Base-by-base conservation (phyloP, 768 basidiomycete species). In the Hysterangium stoloniferum region DNA sequence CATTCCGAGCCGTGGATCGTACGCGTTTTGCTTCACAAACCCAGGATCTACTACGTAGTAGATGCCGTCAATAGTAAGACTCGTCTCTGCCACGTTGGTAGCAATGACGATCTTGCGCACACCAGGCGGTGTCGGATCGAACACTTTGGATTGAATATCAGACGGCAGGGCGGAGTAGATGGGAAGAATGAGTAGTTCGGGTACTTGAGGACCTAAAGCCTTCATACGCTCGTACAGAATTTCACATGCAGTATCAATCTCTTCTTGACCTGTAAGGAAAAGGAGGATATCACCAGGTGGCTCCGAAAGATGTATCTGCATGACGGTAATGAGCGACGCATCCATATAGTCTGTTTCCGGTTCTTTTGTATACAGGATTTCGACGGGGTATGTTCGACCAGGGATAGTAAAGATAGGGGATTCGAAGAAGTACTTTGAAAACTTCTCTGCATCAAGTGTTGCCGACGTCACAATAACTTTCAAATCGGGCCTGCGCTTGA, bases 391-490 rank as follows among this genome's bases (percentile, higher is more conserved):
- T n/a, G 93, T 93, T 61, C 94, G 84, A 58, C 96, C 96, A n/a
- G 96, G 96, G 57, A 99, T 98, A 32, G 95, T 96, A 76, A 98
- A 98, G 67, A 99, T 98, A 25, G 96, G 95, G 66, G 94, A 97
- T 5, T 88, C 91, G 65, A 85, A 96, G 74, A 99, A 99, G 75
- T 99, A 99, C 62, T 93, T 93, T 20, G 95, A 94, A 68, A 99
- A 99, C 72, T 98, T 98, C 68, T 97, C 95, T 49, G 96, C 95
- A 56, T 99, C 95, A n/a, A 99, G 74, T 1, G 96, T 99, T 1
- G 96, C 96, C 0, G 96, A 98, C 0, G 96, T 98, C 53, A 98
- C 95, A 57, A 99, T 98, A 52, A 99, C 75, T 64, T 98, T 98
- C 57, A 99, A 79, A 64, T 98, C 95, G 4, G 95, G 84, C 40